A percentile compares a stretch with the other conserved stretches of the same genome.
phyloP scores from a whole-genome alignment of 768 basidiomycete species.

The Trametes villosa region DNA sequence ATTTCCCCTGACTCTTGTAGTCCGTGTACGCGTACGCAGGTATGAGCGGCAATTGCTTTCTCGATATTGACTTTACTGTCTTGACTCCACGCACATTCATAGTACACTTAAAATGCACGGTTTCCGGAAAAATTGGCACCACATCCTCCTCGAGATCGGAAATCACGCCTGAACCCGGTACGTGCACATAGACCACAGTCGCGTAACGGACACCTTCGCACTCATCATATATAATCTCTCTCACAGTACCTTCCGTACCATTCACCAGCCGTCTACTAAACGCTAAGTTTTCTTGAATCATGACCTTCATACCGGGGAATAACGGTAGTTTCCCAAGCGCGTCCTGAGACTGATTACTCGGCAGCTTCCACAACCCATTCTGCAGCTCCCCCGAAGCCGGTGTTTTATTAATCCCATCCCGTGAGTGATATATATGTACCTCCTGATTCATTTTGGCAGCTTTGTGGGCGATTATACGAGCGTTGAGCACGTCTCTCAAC shows the following conservation, averaged over 20 bases:
- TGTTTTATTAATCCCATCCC: neutral
- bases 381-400: neutral
- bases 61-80: neutral
- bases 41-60: neutral
- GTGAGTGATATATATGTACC: neutral
- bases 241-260: neutral
- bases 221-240: neutral
- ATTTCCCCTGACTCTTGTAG: neutral
- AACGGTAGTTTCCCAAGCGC: slow-evolving; percentile 15
- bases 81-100: neutral
- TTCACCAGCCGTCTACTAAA: neutral
- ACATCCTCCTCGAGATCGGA: neutral
- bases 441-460: neutral
- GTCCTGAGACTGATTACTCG: neutral
- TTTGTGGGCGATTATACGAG: neutral
- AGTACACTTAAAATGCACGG: neutral
- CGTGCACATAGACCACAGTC: neutral
- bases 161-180: neutral
- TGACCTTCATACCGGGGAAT: slow-evolving; percentile 30
- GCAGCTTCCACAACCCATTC: neutral
- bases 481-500: neutral
- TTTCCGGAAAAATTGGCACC: neutral
- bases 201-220: neutral
- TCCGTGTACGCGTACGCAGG: neutral
- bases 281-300: slow-evolving; percentile 25